Conservation (phyloP, 345 rosid genomes). For the Lepidium sativum region DNA sequence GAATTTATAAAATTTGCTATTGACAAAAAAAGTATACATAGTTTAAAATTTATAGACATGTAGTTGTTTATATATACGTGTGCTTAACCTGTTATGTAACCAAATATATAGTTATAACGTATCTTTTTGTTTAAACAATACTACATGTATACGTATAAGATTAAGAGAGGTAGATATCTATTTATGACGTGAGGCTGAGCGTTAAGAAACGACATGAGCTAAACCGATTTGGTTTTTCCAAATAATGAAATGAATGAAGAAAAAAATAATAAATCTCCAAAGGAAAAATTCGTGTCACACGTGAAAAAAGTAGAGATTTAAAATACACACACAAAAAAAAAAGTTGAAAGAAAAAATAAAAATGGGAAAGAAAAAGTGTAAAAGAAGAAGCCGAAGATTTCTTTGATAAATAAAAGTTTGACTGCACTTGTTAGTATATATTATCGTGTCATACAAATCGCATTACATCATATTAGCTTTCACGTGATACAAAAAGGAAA, state of each 20-base stretch:
- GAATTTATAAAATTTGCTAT: no score
- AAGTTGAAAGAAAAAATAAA: slow-evolving; percentile 8
- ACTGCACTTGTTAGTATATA: not conserved
- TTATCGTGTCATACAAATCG: not conserved
- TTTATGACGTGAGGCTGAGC: slow-evolving; percentile 24
- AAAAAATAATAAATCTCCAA: slow-evolving; percentile 8
- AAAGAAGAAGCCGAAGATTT: slow-evolving; percentile 23
- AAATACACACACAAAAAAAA: slow-evolving; percentile 2
- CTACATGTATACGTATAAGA: not conserved
- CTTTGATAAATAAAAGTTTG: slow-evolving; percentile 15
- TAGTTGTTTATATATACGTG: no score
- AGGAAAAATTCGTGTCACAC: slow-evolving; percentile 31
- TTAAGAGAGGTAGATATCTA: not conserved
- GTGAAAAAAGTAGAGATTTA: slow-evolving; percentile 36
- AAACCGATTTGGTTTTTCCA: not conserved
- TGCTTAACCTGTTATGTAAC: no score
- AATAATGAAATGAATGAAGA: slow-evolving; percentile 9
- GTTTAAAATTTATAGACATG: no score
- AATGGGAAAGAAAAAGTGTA: slow-evolving; percentile 12
- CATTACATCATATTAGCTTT: not conserved
- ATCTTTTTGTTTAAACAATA: no score
- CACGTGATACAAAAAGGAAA: not conserved
- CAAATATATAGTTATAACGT: no score
- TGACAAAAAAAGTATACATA: no score
- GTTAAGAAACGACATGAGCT: slow-evolving; percentile 15